These are phyloP conservation scores for Metschnikowia arizonensis DNA, from an alignment of 805 yeast species.

Conservation along the genomic window DNA sequence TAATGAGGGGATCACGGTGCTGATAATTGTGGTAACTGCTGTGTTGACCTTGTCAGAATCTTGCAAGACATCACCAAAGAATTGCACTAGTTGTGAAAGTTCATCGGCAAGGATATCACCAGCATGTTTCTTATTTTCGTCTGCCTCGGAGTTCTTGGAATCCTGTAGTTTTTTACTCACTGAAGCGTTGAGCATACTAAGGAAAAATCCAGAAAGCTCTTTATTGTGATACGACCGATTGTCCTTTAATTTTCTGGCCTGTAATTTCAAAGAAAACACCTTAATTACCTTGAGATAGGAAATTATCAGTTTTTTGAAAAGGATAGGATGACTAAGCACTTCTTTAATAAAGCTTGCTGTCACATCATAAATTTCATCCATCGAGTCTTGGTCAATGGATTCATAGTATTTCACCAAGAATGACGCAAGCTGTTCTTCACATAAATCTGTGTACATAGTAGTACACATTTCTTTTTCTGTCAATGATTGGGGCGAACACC, in stretches of 20 bases:
- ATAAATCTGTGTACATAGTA: conserved; percentile 43
- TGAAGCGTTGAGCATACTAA: conserved; percentile 24
- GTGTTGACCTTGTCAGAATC: conserved; percentile 61
- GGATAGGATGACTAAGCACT: conserved; percentile 42
- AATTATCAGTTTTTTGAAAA: conserved; percentile 49
- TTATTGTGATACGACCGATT: conserved; percentile 29
- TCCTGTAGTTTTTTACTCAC: conserved; percentile 7
- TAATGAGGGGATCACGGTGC: conserved; percentile 51
- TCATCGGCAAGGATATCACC: conserved; percentile 25
- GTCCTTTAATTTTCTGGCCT: conserved; percentile 57
- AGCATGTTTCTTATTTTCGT: conserved; percentile 22
- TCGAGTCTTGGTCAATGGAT: conserved; percentile 67
- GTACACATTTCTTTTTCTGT: conserved; percentile 41
- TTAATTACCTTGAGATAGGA: conserved; percentile 50
- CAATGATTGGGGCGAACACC: conserved; percentile 36
- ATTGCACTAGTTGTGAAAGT: conserved; percentile 5
- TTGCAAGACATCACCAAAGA: conserved; percentile 39
- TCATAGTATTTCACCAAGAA: conserved; percentile 60
- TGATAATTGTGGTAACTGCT: conserved; percentile 48
- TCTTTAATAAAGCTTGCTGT: conserved; percentile 59
- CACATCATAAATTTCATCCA: conserved; percentile 73
- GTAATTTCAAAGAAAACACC: conserved; percentile 52
- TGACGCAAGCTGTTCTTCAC: conserved; percentile 41
- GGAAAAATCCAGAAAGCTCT: conserved; percentile 40
- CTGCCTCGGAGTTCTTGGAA: background rate